Percentiles rank a stretch among this genome's conserved stretches.
These are phyloP conservation scores for Trifolium repens DNA, from an alignment of 306 rosid genomes.

Conservation along the genomic window DNA sequence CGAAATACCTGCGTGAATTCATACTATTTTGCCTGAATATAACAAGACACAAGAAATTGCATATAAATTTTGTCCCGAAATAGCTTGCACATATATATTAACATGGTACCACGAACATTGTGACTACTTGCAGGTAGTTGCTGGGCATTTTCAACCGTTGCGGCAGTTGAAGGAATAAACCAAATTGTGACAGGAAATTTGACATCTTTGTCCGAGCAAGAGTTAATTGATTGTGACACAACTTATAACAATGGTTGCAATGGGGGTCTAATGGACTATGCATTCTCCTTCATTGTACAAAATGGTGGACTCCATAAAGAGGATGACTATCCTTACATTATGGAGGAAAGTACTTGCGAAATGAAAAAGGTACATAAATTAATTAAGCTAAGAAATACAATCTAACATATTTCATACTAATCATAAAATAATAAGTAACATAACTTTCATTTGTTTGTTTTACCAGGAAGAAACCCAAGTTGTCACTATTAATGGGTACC, in stretches of 20 bases:
- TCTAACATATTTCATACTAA: background rate
- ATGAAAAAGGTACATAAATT: constrained; percentile 58
- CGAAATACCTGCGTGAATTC: too few species aligned
- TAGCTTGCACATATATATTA: background rate
- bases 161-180: constrained; percentile 75
- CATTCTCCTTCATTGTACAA: constrained; percentile 56
- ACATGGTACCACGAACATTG: background rate
- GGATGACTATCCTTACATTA: constrained; percentile 74
- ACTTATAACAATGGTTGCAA: constrained; percentile 70
- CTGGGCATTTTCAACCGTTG: constrained; percentile 80
- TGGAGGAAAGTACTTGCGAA: constrained; percentile 89
- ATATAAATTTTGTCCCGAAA: background rate
- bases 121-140: constrained; percentile 62
- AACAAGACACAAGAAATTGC: background rate
- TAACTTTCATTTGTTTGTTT: constrained; percentile 5
- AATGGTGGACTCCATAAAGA: constrained; percentile 71
- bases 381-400: background rate
- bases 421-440: background rate
- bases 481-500: constrained; percentile 79
- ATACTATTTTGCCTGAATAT: too few species aligned
- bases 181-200: constrained; percentile 67
- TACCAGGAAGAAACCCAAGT: constrained; percentile 60
- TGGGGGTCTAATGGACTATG: constrained; percentile 82
- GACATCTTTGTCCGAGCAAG: constrained; percentile 67
- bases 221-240: constrained; percentile 72